Conservation (phyloP, 2,329 filamentous ascomycete species). For the Setomelanomma holmii region DNA sequence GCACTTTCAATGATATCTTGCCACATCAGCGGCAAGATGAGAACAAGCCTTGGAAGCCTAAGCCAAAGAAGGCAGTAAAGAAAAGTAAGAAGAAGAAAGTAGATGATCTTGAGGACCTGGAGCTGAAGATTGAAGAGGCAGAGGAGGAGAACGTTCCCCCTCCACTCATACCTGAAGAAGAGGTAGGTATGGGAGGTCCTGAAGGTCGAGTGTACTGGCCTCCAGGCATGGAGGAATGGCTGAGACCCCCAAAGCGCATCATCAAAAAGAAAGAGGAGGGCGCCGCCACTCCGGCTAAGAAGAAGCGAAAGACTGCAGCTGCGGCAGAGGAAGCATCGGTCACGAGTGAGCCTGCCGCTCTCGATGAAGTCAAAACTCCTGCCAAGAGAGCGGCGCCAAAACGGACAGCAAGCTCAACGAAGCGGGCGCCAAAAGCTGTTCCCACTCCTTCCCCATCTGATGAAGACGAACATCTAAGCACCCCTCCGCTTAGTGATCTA, state of each 20-base stretch:
- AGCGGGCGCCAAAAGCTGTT: slow-evolving; percentile 48
- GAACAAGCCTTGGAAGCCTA: slow-evolving; percentile 59
- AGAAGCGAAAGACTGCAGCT: slow-evolving; percentile 37
- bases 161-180: slow-evolving; percentile 65
- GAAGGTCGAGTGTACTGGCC: slow-evolving; percentile 90
- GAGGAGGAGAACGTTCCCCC: slow-evolving; percentile 46
- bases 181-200: slow-evolving; percentile 85
- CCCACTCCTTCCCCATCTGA: slow-evolving; percentile 53
- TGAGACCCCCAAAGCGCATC: slow-evolving; percentile 78
- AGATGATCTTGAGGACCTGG: slow-evolving; percentile 45
- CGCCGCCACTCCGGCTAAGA: slow-evolving; percentile 37
- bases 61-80: slow-evolving; percentile 51
- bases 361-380: slow-evolving; percentile 44
- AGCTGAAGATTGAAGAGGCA: slow-evolving; percentile 52
- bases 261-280: slow-evolving; percentile 61
- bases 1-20: slow-evolving; percentile 77
- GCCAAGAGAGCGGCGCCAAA: slow-evolving; percentile 47
- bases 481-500: slow-evolving; percentile 51
- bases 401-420: slow-evolving; percentile 38
- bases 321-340: slow-evolving; percentile 28
- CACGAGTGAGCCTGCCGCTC: slow-evolving; percentile 35
- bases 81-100: slow-evolving; percentile 55
- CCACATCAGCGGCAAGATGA: slow-evolving; percentile 81
- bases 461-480: slow-evolving; percentile 42
- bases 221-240: slow-evolving; percentile 86